Base-by-base conservation (phyloP, 129 eudicot species). In the Scalesia atractyloides region DNA sequence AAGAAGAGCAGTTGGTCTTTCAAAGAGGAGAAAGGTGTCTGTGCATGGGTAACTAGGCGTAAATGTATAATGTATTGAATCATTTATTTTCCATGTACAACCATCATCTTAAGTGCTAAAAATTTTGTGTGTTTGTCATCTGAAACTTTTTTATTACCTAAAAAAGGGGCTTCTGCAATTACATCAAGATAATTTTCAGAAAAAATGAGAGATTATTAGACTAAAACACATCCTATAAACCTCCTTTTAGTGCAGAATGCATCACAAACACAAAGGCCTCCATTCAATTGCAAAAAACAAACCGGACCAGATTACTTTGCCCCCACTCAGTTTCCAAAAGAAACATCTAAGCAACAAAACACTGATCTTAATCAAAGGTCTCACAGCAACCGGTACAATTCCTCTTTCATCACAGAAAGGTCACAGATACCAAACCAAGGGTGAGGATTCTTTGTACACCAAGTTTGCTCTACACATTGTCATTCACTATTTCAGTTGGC, bases 171-270 rank as follows among this genome's bases (percentile, higher is more conserved):
- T 33, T 63, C 12, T 73, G 63, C 51, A 49, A 16, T 48, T 49
- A 41, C 26, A 16, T 62, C 61, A 17, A 22, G 37, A 63, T 18
- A 33, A 14, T 36, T 7, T 10, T 71, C 19, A 8, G 41, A 26
- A n/a, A 16, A 7, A 71, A 52, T 51, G 6, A 69, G 17, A 6
- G 33, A 39, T 37, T 37, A 70, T 54, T 15, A 72, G 12, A 44
- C 20, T 72, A 72, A n/a, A 54, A 15, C 54, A 70, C 66, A 36
- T 43, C 22, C 41, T 58, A 12, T 54, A 56, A 70, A 11, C 64
- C 10, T 69, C 47, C 59, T 53, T 26, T 13, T 43, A 43, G 22
- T 47, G 57, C 47, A 30, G 46, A 66, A 36, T 52, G 8, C 63
- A 52, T 34, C 34, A 30, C 34, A 30, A 30, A 30, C 50, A 69